phyloP scores from a whole-genome alignment of 163 green algal genomes.

The Scenedesmus sp. region DNA sequence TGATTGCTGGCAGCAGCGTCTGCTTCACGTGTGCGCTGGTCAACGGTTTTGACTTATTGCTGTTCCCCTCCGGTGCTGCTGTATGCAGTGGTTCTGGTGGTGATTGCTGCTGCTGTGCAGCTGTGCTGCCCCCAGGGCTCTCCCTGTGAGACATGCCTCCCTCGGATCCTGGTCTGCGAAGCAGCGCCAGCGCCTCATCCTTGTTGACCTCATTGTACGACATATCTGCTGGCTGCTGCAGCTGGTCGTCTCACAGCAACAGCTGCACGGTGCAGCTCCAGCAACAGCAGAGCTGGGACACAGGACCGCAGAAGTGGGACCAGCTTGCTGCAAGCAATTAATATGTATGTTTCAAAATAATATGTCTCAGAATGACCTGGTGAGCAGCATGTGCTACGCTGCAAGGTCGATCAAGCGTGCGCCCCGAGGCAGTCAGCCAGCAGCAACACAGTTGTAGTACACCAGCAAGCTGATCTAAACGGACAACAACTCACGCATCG shows the following conservation, averaged over 20 bases:
- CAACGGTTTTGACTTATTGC: not conserved
- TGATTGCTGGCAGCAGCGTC: slow-evolving; percentile 20
- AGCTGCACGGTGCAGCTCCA: not conserved
- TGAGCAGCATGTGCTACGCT: too few species aligned
- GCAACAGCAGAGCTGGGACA: not conserved
- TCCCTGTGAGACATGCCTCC: not conserved
- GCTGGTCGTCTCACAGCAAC: not conserved
- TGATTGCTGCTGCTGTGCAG: not conserved
- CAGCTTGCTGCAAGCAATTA: too few species aligned
- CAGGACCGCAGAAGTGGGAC: not conserved
- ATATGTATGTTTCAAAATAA: too few species aligned
- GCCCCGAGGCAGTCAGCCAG: not conserved
- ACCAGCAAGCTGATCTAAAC: too few species aligned
- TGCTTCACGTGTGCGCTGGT: not conserved
- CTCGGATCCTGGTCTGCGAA: not conserved
- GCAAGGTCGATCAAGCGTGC: not conserved
- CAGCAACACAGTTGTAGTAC: not conserved
- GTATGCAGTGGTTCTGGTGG: not conserved
- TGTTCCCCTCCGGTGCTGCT: not conserved
- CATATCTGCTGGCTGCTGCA: not conserved
- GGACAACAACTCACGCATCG: too few species aligned
- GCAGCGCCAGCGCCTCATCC: not conserved
- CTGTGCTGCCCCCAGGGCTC: not conserved
- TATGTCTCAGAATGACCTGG: too few species aligned
- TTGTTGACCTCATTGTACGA: not conserved